Percentiles rank a stretch among this genome's conserved stretches.
These are phyloP conservation scores for Candida gorgasii DNA, from an alignment of 805 yeast genomes.

Conservation along the genomic window DNA sequence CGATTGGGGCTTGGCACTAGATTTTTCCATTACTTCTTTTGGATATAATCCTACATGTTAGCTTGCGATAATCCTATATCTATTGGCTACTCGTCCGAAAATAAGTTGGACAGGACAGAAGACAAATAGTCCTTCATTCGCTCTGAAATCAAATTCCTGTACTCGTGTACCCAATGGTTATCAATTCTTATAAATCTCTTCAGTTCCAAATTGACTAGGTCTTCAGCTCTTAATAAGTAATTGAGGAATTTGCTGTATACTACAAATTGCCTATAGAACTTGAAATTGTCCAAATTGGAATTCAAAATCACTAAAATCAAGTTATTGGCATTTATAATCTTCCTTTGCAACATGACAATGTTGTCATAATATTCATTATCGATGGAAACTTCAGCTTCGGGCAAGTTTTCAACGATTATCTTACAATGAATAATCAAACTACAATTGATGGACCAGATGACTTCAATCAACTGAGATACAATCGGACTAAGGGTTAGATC, in stretches of 20 bases:
- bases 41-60: too few relatives aligned
- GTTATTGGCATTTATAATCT: constrained; percentile 4
- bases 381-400: background rate
- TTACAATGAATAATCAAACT: constrained; percentile 5
- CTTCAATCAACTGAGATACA: background rate
- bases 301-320: constrained; percentile 6
- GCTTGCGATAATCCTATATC: too few relatives aligned
- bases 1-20: too few relatives aligned
- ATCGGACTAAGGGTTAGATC: constrained; percentile 5
- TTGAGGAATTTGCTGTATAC: background rate
- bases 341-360: constrained; percentile 2
- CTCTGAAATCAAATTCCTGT: background rate
- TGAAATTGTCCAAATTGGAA: constrained; percentile 1
- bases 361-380: constrained; percentile 7
- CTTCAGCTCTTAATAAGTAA: background rate
- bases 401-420: background rate
- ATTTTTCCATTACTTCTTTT: too few relatives aligned
- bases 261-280: background rate
- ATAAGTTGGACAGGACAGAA: background rate
- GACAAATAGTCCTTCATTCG: constrained; percentile 4
- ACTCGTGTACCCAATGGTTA: background rate
- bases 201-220: background rate
- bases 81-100: constrained; percentile 1
- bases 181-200: background rate
- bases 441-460: constrained; percentile 4